A percentile compares a stretch with the other conserved stretches of the same genome.
phyloP scores from a whole-genome alignment of 345 rosid species.

The Cardamine chenopodiifolia region DNA sequence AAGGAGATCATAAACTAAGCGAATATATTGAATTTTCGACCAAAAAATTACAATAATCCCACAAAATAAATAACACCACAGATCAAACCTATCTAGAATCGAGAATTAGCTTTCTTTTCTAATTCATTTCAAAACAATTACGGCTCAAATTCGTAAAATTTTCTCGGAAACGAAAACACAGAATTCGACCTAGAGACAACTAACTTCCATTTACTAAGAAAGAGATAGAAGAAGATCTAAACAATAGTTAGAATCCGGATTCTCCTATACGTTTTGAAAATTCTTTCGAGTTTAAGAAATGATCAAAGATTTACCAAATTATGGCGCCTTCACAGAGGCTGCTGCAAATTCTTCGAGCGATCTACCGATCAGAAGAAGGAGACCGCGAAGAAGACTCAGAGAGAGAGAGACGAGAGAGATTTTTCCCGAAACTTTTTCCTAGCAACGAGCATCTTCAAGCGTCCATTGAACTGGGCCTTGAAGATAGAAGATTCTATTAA shows the following conservation, averaged over 20 bases:
- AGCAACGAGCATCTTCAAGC: conserved; percentile 18
- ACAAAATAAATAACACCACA: not conserved
- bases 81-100: conserved; percentile 6
- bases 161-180: not conserved
- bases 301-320: conserved; percentile 30
- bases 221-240: conserved; percentile 27
- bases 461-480: conserved; percentile 13
- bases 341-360: conserved; percentile 24
- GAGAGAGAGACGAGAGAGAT: conserved; percentile 4
- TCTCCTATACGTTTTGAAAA: not conserved
- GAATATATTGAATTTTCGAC: not conserved
- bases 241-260: not conserved
- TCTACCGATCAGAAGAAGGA: conserved; percentile 32
- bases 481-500: not conserved
- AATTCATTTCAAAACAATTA: not conserved
- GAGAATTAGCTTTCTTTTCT: not conserved
- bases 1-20: not conserved
- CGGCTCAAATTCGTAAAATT: not conserved
- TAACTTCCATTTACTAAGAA: not conserved
- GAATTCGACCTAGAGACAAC: not conserved
- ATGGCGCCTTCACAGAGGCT: conserved; percentile 24
- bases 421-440: conserved; percentile 17
- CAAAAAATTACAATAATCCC: not conserved
- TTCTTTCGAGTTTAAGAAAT: not conserved
- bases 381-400: conserved; percentile 23